These are phyloP conservation scores for Clathrospora elynae DNA, from an alignment of 2,329 filamentous ascomycete genomes.

Conservation along the genomic window DNA sequence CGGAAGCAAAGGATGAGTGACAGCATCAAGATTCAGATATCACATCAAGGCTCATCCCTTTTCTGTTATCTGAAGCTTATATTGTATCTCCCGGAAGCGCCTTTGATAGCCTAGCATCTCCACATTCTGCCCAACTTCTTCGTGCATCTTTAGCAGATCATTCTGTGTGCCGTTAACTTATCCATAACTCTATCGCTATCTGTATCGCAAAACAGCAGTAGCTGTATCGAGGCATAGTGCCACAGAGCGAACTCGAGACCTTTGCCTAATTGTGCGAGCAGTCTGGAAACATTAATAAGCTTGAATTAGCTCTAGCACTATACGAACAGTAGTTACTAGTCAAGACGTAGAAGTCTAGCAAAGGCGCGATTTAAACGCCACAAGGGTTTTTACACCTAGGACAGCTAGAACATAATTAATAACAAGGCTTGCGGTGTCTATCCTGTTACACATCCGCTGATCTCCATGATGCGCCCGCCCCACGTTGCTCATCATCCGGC, in stretches of 20 bases:
- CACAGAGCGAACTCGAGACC: neutral
- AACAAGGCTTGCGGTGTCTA: neutral
- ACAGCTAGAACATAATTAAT: too few species aligned
- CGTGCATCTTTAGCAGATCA: too few species aligned
- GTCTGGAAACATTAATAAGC: too few species aligned
- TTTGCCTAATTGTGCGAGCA: neutral
- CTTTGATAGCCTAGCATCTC: too few species aligned
- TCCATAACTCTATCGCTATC: too few species aligned
- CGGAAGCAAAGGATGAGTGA: constrained; percentile 16
- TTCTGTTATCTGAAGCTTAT: neutral
- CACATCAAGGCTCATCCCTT: constrained; percentile 5
- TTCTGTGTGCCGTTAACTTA: too few species aligned
- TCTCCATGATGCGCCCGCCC: constrained; percentile 16
- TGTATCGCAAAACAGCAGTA: constrained; percentile 10
- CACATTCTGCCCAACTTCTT: too few species aligned
- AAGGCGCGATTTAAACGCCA: too few species aligned
- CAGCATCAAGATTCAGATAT: neutral
- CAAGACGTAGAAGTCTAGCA: too few species aligned
- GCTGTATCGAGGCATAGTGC: constrained; percentile 10
- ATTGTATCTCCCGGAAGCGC: neutral
- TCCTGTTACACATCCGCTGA: constrained; percentile 7
- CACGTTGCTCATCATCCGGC: constrained; percentile 16
- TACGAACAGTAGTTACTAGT: too few species aligned
- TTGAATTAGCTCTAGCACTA: too few species aligned
- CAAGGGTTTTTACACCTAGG: too few species aligned